Conservation (phyloP, 495 filamentous ascomycete species). For the Copromyces sp. region DNA sequence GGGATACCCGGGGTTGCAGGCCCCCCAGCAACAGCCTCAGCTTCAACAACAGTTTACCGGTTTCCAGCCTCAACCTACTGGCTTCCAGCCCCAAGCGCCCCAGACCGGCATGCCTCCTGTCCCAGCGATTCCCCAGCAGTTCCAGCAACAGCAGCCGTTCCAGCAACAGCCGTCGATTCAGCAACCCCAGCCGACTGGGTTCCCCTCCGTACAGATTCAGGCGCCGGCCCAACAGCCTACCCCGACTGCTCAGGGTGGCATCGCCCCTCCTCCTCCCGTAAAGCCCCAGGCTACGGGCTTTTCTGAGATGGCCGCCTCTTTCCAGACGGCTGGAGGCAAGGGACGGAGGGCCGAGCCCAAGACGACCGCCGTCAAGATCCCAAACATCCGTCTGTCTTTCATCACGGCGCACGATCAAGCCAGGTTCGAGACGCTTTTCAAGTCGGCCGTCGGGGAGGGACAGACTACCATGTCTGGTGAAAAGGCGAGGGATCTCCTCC, state of each 20-base stretch:
- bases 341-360: slow-evolving; percentile 33
- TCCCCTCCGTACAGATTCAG: slow-evolving; percentile 25
- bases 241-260: slow-evolving; percentile 19
- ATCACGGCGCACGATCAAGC: slow-evolving; percentile 93
- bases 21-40: slow-evolving; percentile 40
- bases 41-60: slow-evolving; percentile 49
- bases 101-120: slow-evolving; percentile 43
- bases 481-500: slow-evolving; percentile 75
- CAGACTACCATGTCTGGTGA: slow-evolving; percentile 83
- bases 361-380: slow-evolving; percentile 52
- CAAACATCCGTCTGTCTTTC: slow-evolving; percentile 91
- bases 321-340: slow-evolving; percentile 48
- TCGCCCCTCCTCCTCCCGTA: slow-evolving; percentile 32
- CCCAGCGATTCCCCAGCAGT: slow-evolving; percentile 46
- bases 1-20: slow-evolving; percentile 43
- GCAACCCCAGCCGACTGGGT: slow-evolving; percentile 33
- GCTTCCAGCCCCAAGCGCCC: slow-evolving; percentile 31
- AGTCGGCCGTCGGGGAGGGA: slow-evolving; percentile 79
- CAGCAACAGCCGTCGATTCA: slow-evolving; percentile 31
- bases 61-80: slow-evolving; percentile 31
- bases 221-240: slow-evolving; percentile 14
- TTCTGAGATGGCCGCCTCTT: slow-evolving; percentile 76
- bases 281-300: slow-evolving; percentile 69
- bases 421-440: slow-evolving; percentile 97
- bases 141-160: slow-evolving; percentile 29